These are phyloP conservation scores for Nitzschia sp. DNA, from an alignment of 108 stramenopile species.

Conservation along the genomic window DNA sequence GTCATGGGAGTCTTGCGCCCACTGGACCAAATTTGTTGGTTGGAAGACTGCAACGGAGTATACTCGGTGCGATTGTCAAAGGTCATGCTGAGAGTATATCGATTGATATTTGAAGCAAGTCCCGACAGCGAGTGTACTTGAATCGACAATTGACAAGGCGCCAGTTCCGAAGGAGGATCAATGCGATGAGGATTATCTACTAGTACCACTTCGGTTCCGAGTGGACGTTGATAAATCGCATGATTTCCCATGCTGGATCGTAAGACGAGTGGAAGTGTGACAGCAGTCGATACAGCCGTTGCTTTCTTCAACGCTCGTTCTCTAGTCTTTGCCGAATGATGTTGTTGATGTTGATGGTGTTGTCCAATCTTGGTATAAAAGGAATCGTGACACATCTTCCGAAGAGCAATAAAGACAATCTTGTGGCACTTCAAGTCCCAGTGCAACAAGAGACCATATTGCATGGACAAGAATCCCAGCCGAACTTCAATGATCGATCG, in stretches of 20 bases:
- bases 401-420: constrained; percentile 48
- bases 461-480: constrained; percentile 65
- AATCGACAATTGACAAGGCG: constrained; percentile 27
- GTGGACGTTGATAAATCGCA: constrained; percentile 32
- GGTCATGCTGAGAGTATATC: constrained; percentile 33
- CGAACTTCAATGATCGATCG: constrained; percentile 54
- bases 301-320: not conserved
- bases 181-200: constrained; percentile 51
- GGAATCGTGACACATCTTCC: constrained; percentile 71
- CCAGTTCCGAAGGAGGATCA: constrained; percentile 36
- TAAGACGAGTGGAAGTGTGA: constrained; percentile 27
- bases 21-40: not conserved
- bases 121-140: constrained; percentile 22
- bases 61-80: constrained; percentile 35
- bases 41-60: constrained; percentile 17
- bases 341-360: not conserved
- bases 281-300: not conserved
- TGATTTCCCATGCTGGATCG: constrained; percentile 24
- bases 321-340: not conserved
- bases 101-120: constrained; percentile 10
- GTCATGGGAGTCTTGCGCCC: constrained; percentile 13
- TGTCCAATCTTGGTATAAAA: constrained; percentile 41
- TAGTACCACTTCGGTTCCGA: constrained; percentile 49
- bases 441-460: constrained; percentile 59
- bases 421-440: constrained; percentile 51